Percentiles rank a stretch among this genome's conserved stretches.
These are phyloP conservation scores for Polygonum aviculare DNA, from an alignment of 148 eudicot genomes.

Conservation along the genomic window DNA sequence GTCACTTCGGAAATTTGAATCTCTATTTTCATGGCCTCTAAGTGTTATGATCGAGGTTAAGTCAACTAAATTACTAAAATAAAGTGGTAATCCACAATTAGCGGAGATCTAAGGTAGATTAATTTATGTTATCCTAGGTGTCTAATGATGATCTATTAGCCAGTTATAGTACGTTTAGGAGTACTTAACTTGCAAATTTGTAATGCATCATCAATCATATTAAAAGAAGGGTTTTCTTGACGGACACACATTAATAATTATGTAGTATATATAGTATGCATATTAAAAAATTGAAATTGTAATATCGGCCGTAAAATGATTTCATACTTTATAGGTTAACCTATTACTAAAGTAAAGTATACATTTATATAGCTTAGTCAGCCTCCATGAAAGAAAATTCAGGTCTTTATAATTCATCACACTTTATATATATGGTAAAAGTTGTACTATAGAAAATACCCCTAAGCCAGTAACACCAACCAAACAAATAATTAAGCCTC, in stretches of 20 bases:
- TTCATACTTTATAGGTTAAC: no score
- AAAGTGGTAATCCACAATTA: not conserved
- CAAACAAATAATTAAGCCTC: no score
- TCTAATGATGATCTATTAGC: not conserved
- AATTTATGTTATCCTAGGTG: not conserved
- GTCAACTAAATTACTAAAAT: not conserved
- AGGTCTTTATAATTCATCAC: no score
- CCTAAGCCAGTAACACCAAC: no score
- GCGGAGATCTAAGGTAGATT: not conserved
- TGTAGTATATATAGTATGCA: no score
- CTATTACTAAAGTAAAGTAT: no score
- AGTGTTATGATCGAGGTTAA: not conserved
- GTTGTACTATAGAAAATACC: no score
- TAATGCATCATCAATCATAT: not conserved
- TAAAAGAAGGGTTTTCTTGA: not conserved
- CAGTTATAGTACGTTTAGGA: not conserved
- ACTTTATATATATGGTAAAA: no score
- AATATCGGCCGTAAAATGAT: no score
- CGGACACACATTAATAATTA: no score
- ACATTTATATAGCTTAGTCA: not conserved
- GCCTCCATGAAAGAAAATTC: no score
- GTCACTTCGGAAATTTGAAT: not conserved
- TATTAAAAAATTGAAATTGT: no score
- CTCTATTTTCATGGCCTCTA: not conserved
- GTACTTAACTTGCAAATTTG: not conserved